These are phyloP conservation scores for Ogataea populi-albae DNA, from an alignment of 805 yeast species.

Conservation along the genomic window DNA sequence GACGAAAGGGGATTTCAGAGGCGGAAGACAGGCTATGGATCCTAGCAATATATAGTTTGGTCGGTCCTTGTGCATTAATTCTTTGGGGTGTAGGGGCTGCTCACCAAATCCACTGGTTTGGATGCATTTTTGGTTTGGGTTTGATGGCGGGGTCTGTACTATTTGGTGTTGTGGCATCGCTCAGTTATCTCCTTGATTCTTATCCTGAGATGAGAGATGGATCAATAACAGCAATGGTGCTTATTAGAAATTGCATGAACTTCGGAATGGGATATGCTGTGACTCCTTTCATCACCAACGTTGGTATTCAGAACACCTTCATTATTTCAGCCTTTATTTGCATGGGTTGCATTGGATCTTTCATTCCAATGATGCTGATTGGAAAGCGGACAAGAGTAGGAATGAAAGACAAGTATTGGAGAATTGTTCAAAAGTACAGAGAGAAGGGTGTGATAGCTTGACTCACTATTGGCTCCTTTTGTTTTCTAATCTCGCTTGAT, in stretches of 20 bases:
- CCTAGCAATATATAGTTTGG: slow-evolving; percentile 41
- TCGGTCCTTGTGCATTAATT: slow-evolving; percentile 54
- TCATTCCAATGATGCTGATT: slow-evolving; percentile 37
- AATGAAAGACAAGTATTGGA: slow-evolving; percentile 36
- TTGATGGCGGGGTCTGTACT: slow-evolving; percentile 52
- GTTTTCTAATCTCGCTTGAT: too few species aligned
- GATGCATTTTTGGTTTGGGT: slow-evolving; percentile 53
- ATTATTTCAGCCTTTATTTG: slow-evolving; percentile 54
- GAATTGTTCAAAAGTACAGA: slow-evolving; percentile 28
- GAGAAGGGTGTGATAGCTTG: slow-evolving; percentile 23
- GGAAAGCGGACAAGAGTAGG: slow-evolving; percentile 36
- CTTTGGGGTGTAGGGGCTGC: slow-evolving; percentile 67
- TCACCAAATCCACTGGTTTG: slow-evolving; percentile 53
- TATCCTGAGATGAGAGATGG: slow-evolving; percentile 52
- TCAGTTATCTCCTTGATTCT: slow-evolving; percentile 56
- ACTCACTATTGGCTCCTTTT: too few species aligned
- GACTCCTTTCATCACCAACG: slow-evolving; percentile 52
- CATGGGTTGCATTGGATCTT: slow-evolving; percentile 44
- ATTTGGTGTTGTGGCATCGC: slow-evolving; percentile 49
- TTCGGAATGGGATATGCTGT: slow-evolving; percentile 60
- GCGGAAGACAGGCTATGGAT: slow-evolving; percentile 63
- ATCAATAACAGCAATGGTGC: slow-evolving; percentile 52
- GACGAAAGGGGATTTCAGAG: slow-evolving; percentile 48
- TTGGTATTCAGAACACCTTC: slow-evolving; percentile 57
- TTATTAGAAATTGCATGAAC: slow-evolving; percentile 56